phyloP scores from a whole-genome alignment of 129 eudicot species.

The Glebionis coronaria region DNA sequence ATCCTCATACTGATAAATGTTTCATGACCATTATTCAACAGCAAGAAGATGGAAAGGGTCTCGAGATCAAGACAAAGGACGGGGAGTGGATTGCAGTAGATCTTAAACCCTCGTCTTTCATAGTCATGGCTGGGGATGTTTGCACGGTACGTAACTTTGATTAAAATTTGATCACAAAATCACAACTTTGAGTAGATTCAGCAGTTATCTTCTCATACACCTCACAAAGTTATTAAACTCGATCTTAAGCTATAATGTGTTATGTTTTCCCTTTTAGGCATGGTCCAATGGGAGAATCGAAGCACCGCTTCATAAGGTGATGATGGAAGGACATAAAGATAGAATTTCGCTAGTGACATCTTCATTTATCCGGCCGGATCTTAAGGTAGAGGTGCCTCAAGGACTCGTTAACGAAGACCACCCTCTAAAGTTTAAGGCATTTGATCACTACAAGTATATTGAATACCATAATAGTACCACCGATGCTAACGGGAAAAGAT shows the following conservation, averaged over 20 bases:
- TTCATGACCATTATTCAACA: constrained; percentile 43
- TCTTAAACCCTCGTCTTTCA: constrained; percentile 39
- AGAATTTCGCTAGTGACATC: not conserved
- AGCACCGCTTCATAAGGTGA: constrained; percentile 8
- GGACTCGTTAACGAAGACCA: constrained; percentile 1
- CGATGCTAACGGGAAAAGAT: not conserved
- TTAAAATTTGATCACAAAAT: no score
- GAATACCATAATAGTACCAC: not conserved
- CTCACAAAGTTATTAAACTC: no score
- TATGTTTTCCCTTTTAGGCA: not conserved
- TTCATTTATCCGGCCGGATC: not conserved
- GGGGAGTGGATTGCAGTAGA: constrained; percentile 46
- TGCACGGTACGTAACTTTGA: constrained; percentile 39
- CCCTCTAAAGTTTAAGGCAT: no score
- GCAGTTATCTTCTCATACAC: no score
- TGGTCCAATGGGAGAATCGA: constrained; percentile 17
- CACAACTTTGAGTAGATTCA: no score
- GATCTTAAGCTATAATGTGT: not conserved
- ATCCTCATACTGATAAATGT: constrained; percentile 47
- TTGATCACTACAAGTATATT: not conserved
- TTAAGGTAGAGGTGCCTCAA: constrained; percentile 9
- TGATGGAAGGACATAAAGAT: not conserved
- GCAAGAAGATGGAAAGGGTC: constrained; percentile 34
- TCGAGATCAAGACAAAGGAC: constrained; percentile 38
- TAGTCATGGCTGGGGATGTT: constrained; percentile 52